Percentiles rank a stretch among this genome's conserved stretches.
Conservation (phyloP, 257 asterid genomes). For the Datura wrightii region DNA sequence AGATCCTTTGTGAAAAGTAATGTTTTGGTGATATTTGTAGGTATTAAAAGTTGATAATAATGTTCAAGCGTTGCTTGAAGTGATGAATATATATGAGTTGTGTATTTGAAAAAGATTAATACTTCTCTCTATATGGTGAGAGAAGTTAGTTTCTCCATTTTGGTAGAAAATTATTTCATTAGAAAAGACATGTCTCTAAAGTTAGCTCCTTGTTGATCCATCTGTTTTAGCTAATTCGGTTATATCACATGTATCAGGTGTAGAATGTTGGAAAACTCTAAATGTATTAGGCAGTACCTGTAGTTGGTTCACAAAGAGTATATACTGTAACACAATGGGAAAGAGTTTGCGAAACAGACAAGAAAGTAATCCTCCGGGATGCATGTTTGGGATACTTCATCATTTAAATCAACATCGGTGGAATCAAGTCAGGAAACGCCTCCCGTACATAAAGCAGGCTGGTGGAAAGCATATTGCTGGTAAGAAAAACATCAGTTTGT, state of each 20-base stretch:
- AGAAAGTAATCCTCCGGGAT: constrained; percentile 55
- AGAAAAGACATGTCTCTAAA: neutral
- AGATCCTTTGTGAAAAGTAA: too few species aligned
- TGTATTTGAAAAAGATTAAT: neutral
- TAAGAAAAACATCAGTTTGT: constrained; percentile 27
- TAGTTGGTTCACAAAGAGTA: neutral
- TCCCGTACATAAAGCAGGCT: constrained; percentile 50
- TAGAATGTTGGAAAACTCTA: constrained; percentile 9
- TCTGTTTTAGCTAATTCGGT: neutral
- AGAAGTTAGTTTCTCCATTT: neutral
- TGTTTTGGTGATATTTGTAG: too few species aligned
- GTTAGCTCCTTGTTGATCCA: neutral
- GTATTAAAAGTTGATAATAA: neutral
- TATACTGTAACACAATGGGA: constrained; percentile 44
- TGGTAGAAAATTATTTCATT: neutral
- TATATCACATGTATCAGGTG: constrained; percentile 19
- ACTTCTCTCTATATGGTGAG: neutral
- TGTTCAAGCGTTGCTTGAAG: neutral
- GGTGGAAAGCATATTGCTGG: constrained; percentile 45
- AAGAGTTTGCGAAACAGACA: constrained; percentile 44
- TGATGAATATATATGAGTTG: neutral
- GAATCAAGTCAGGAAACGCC: constrained; percentile 60
- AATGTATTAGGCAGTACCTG: neutral
- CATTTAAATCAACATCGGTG: constrained; percentile 59
- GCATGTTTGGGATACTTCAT: constrained; percentile 69